Evolutionary conservation across 1,284 basidiomycete species (phyloP), one percentile per base, ranked within the genome.

Genomic region (Ganoderma resinaceum): DNA sequence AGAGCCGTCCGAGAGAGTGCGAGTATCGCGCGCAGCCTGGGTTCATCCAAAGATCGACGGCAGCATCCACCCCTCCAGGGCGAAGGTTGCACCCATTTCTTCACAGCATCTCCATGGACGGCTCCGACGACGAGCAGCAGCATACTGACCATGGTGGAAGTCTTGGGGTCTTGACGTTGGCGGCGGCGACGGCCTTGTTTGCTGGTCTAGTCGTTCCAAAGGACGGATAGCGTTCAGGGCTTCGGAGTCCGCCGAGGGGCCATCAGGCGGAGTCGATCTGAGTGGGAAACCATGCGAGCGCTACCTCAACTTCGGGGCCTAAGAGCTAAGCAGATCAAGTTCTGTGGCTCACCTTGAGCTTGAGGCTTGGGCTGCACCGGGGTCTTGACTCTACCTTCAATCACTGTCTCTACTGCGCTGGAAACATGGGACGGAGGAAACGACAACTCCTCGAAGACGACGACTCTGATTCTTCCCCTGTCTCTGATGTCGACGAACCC

Each of bases 391-490:
- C 46, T 26, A 12, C 26, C 46, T 49, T 14, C 23, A 12, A 26
- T 26, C 12, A 26, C 43, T 16, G 23, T 31, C 29, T 33, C 29
- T 2, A 43, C 40, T 8, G 37, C 57, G 1, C 57, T 18, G 12
- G 57, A 29, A 35, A 0, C 65, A 97, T 97, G 96, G 90, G 90
- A 59, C 89, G 95, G 61, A 86, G 94, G 73, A 97, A 96, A 80
- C 89, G 91, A 63, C 83, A 89, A 58, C 85, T 93, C 68, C 87
- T 96, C 29, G 93, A 95, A 59, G 93, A 93, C 71, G 90, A 85
- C 62, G 86, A 91, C 78, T 91, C 90, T 7, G 85, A 91, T 73
- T 90, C 87, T 31, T 91, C 90, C 40, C 66, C 75, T 58, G 80
- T 77, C 20, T 86, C 78, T 61, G 89, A 87, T n/a, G 86, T 86